A percentile compares a stretch with the other conserved stretches of the same genome.
Conservation (phyloP, 371 early-diverging fungal species). For the Mortierella sp. region DNA sequence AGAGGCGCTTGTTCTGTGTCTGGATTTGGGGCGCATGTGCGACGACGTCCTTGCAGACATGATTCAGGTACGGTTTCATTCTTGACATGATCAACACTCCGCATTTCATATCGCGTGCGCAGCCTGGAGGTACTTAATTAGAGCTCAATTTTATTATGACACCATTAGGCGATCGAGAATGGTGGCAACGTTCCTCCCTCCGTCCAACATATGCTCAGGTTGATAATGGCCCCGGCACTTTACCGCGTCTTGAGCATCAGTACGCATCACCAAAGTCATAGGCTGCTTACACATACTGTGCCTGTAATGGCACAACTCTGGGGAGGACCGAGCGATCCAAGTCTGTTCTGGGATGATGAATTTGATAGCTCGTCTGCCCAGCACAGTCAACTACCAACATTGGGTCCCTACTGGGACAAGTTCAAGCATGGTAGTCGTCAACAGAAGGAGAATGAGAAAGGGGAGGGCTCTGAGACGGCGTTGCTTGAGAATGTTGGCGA, state of each 20-base stretch:
- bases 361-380: not conserved
- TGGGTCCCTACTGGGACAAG: constrained; percentile 29
- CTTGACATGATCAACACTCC: no score
- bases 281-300: constrained; percentile 30
- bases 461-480: not conserved
- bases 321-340: constrained; percentile 11
- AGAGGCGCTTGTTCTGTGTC: constrained; percentile 1
- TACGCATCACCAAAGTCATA: constrained; percentile 33
- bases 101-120: not conserved
- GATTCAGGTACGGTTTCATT: constrained; percentile 4
- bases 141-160: not conserved
- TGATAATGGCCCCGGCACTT: constrained; percentile 18
- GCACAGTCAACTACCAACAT: not conserved
- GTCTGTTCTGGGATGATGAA: constrained; percentile 19
- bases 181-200: not conserved
- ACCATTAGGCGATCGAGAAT: not conserved
- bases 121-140: not conserved
- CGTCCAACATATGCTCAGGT: not conserved
- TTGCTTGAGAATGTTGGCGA: not conserved
- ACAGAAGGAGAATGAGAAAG: not conserved
- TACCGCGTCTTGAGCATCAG: constrained; percentile 50
- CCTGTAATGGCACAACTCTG: constrained; percentile 17
- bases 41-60: constrained; percentile 34
- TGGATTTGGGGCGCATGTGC: constrained; percentile 37
- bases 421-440: constrained; percentile 2